A percentile compares a stretch with the other conserved stretches of the same genome.
Conservation (phyloP, 345 rosid species). For the Arabis hirsuta region DNA sequence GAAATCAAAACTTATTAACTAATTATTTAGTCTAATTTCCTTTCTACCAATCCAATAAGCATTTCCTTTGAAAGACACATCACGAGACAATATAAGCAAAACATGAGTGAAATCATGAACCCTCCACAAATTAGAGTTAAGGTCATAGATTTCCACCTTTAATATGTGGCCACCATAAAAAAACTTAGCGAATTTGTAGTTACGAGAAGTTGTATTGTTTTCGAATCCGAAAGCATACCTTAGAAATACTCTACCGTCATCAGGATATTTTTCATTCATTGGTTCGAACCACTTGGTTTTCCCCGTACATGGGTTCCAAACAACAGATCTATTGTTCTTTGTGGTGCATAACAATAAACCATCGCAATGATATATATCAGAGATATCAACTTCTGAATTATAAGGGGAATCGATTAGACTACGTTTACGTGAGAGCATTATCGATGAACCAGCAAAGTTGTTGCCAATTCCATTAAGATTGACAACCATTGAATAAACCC, state of each 20-base stretch:
- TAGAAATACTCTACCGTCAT: too few species aligned
- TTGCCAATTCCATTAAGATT: not conserved
- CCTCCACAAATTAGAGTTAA: not conserved
- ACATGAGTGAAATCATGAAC: not conserved
- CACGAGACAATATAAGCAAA: not conserved
- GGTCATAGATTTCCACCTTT: not conserved
- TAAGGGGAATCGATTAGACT: not conserved
- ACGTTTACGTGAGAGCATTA: constrained; percentile 1
- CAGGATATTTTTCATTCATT: too few species aligned
- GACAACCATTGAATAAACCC: not conserved
- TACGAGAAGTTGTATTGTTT: not conserved
- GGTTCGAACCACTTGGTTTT: not conserved
- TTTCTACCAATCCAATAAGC: not conserved
- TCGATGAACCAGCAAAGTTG: not conserved
- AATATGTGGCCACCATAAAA: not conserved
- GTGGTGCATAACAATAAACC: constrained; percentile 1
- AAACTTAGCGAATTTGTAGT: not conserved
- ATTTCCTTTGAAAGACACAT: not conserved
- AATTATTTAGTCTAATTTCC: not conserved
- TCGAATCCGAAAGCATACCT: not conserved
- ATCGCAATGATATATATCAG: not conserved
- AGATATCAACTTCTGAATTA: constrained; percentile 2
- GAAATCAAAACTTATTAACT: not conserved
- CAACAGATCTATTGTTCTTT: not conserved
- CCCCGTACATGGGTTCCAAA: constrained; percentile 18